Conservation (phyloP, 2,329 filamentous ascomycete species). For the Apiospora saccharicola region DNA sequence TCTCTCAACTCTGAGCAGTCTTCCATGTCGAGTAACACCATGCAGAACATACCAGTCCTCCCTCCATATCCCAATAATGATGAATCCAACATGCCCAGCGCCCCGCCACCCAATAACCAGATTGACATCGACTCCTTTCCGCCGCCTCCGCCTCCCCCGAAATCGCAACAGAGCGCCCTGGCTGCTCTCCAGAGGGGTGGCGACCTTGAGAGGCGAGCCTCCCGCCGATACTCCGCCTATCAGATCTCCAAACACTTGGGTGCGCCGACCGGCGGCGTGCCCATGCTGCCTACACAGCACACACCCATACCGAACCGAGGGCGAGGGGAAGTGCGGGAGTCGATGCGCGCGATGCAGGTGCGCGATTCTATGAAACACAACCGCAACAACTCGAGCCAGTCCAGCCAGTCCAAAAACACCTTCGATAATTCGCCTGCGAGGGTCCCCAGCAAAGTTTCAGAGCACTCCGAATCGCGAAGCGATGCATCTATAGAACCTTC, state of each 20-base stretch:
- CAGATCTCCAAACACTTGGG: slow-evolving; percentile 96
- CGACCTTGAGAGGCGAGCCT: slow-evolving; percentile 90
- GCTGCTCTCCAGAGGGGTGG: slow-evolving; percentile 91
- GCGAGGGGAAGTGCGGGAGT: slow-evolving; percentile 80
- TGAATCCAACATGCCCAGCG: slow-evolving; percentile 54
- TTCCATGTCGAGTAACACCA: slow-evolving; percentile 74
- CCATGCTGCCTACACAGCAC: slow-evolving; percentile 84
- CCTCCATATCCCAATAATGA: slow-evolving; percentile 74
- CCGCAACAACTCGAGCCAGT: slow-evolving; percentile 53
- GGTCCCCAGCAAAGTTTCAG: slow-evolving; percentile 66
- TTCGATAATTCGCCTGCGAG: slow-evolving; percentile 70
- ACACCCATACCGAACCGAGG: slow-evolving; percentile 86
- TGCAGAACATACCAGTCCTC: slow-evolving; percentile 79
- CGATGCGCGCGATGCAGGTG: slow-evolving; percentile 72
- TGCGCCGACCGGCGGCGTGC: slow-evolving; percentile 79
- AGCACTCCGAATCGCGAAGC: slow-evolving; percentile 54
- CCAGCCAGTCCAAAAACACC: slow-evolving; percentile 47
- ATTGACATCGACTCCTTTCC: slow-evolving; percentile 71
- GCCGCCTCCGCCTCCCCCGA: slow-evolving; percentile 79
- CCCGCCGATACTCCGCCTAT: slow-evolving; percentile 92
- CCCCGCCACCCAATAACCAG: slow-evolving; percentile 50
- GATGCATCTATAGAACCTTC: slow-evolving; percentile 39
- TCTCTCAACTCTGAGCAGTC: slow-evolving; percentile 67
- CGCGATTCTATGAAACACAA: slow-evolving; percentile 59
- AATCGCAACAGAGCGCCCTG: slow-evolving; percentile 87